phyloP scores from a whole-genome alignment of 2,329 filamentous ascomycete species.

The Simplicillium aogashimaense region DNA sequence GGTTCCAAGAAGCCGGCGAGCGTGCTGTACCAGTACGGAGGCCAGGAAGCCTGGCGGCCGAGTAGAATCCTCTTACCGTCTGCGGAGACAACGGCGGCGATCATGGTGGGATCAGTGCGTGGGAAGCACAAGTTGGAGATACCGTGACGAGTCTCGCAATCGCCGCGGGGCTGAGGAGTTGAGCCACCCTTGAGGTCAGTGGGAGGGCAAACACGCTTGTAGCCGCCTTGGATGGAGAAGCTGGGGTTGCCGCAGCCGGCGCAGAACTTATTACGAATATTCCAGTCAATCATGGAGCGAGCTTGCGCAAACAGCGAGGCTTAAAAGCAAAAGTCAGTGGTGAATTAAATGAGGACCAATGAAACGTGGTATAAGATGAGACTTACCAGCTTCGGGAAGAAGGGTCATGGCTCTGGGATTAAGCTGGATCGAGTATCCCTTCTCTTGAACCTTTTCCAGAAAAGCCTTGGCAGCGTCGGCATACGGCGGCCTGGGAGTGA shows the following conservation, averaged over 20 bases:
- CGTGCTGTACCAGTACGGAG: constrained; percentile 77
- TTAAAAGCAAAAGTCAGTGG: constrained; percentile 21
- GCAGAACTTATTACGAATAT: constrained; percentile 84
- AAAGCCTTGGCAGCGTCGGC: constrained; percentile 50
- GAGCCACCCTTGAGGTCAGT: constrained; percentile 46
- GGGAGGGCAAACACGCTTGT: constrained; percentile 70
- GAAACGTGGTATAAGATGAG: constrained; percentile 4
- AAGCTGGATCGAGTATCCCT: constrained; percentile 55
- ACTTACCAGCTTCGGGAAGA: constrained; percentile 48
- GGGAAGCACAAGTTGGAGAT: constrained; percentile 90
- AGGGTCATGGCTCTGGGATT: constrained; percentile 55
- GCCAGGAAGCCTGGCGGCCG: constrained; percentile 77
- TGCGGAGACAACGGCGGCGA: constrained; percentile 80
- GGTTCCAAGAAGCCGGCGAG: constrained; percentile 82
- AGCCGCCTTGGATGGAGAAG: constrained; percentile 67
- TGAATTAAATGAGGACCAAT: constrained; percentile 3
- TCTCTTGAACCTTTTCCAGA: constrained; percentile 30
- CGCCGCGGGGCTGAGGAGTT: constrained; percentile 42
- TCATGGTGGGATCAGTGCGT: constrained; percentile 87
- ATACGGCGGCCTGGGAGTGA: constrained; percentile 60
- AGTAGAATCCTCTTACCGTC: constrained; percentile 72
- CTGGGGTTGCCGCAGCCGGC: constrained; percentile 79
- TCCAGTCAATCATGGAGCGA: constrained; percentile 87
- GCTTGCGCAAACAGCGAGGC: constrained; percentile 88
- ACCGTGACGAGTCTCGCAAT: constrained; percentile 74